Percentiles rank a stretch among this genome's conserved stretches.
Conservation (phyloP, 75 land plant genomes). For the Chamaecyparis obtusa region DNA sequence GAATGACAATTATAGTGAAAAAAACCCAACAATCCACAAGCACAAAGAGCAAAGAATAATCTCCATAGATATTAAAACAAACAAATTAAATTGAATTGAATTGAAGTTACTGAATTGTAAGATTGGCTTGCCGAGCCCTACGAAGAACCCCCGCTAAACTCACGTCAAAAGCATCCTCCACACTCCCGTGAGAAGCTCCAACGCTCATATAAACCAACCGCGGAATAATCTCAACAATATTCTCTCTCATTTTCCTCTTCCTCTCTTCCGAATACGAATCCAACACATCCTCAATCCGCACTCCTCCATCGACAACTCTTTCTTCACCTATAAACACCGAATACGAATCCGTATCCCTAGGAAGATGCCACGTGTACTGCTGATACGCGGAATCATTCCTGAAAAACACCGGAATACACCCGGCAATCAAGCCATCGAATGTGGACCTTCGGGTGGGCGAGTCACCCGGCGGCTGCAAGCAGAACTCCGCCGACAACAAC, state of each 20-base stretch:
- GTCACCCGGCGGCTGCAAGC: constrained; percentile 27
- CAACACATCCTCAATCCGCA: constrained; percentile 6
- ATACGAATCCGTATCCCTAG: constrained; percentile 14
- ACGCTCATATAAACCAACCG: neutral
- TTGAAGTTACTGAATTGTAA: constrained; percentile 2
- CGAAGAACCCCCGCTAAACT: constrained; percentile 9
- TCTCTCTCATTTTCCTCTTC: constrained; percentile 4
- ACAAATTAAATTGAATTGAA: constrained; percentile 6
- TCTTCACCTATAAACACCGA: constrained; percentile 28
- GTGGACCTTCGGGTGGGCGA: constrained; percentile 34
- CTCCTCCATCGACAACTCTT: neutral
- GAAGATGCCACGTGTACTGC: constrained; percentile 50
- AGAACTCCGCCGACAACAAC: constrained; percentile 15
- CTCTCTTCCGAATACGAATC: neutral
- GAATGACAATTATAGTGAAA: too few species aligned
- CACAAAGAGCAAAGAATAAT: too few species aligned
- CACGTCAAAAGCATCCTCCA: constrained; percentile 11
- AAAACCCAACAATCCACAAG: too few species aligned
- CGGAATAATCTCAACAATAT: constrained; percentile 4
- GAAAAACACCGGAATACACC: constrained; percentile 42
- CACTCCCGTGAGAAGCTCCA: neutral
- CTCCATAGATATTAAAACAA: too few species aligned
- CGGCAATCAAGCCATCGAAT: constrained; percentile 36
- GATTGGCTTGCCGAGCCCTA: constrained; percentile 12
- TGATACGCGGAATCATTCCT: constrained; percentile 31